Percentiles rank a stretch among this genome's conserved stretches.
These are phyloP conservation scores for Monilinia fructigena DNA, from an alignment of 2,329 filamentous ascomycete species.

Conservation along the genomic window DNA sequence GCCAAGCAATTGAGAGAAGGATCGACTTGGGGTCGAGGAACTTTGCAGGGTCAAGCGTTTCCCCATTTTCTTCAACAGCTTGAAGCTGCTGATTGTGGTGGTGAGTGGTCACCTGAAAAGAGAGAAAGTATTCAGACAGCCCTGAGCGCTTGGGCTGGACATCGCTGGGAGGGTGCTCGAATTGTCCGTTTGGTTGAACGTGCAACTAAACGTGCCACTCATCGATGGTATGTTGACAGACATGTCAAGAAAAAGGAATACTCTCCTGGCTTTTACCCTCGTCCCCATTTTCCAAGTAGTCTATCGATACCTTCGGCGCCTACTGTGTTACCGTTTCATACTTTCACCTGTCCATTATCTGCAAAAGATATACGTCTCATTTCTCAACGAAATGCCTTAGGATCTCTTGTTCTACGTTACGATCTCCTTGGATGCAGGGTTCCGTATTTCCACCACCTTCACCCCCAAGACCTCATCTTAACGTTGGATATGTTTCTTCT, in stretches of 20 bases:
- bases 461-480: slow-evolving; percentile 79
- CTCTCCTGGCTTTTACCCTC: slow-evolving; percentile 58
- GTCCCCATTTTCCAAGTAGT: slow-evolving; percentile 70
- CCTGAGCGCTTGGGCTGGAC: slow-evolving; percentile 62
- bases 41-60: slow-evolving; percentile 58
- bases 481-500: slow-evolving; percentile 93
- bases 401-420: slow-evolving; percentile 87
- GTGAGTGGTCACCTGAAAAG: slow-evolving; percentile 40
- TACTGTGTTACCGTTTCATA: slow-evolving; percentile 95
- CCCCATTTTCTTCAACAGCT: slow-evolving; percentile 42
- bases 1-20: slow-evolving; percentile 83
- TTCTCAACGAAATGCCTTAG: slow-evolving; percentile 92
- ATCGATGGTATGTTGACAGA: slow-evolving; percentile 85
- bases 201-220: slow-evolving; percentile 71
- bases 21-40: slow-evolving; percentile 77
- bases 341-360: slow-evolving; percentile 90
- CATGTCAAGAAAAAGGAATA: slow-evolving; percentile 62
- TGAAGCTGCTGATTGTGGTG: slow-evolving; percentile 39
- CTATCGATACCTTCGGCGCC: slow-evolving; percentile 83
- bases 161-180: slow-evolving; percentile 85
- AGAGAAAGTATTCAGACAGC: slow-evolving; percentile 40
- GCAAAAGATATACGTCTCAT: slow-evolving; percentile 91
- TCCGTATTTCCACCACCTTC: slow-evolving; percentile 81
- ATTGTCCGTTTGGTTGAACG: slow-evolving; percentile 82
- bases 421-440: slow-evolving; percentile 78